phyloP scores from a whole-genome alignment of 1,284 basidiomycete genomes.

The Sanguinoderma infundibulare region DNA sequence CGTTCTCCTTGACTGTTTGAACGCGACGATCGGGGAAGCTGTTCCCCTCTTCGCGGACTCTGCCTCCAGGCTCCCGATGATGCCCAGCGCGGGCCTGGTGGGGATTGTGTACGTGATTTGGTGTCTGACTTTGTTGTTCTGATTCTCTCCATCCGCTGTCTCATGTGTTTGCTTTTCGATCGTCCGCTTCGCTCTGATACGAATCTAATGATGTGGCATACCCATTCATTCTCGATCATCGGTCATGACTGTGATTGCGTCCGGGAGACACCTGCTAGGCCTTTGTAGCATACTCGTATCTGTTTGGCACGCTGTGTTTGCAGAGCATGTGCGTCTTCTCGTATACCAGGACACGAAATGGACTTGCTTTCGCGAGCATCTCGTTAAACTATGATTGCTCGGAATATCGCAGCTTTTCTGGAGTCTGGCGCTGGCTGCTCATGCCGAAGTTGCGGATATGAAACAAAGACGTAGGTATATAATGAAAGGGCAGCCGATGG shows the following conservation, averaged over 20 bases:
- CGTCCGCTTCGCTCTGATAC: neutral
- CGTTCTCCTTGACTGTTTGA: slow-evolving; percentile 55
- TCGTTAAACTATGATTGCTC: no score
- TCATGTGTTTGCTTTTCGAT: neutral
- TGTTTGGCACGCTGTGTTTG: neutral
- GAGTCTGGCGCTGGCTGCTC: no score
- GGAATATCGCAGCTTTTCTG: no score
- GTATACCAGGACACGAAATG: neutral
- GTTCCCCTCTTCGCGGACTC: slow-evolving; percentile 47
- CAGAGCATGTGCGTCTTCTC: neutral
- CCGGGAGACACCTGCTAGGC: neutral
- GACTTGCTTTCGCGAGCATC: no score
- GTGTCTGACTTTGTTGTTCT: slow-evolving; percentile 13
- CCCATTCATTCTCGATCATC: neutral
- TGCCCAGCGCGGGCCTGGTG: slow-evolving; percentile 16
- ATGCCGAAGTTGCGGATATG: no score
- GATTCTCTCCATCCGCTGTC: neutral
- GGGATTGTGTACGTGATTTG: slow-evolving; percentile 22
- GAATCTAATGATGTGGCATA: neutral
- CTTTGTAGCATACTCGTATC: neutral
- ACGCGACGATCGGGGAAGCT: slow-evolving; percentile 49
- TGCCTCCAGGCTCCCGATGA: neutral
- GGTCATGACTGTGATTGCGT: neutral
- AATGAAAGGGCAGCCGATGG: no score
- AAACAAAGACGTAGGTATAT: no score